Evolutionary conservation across 148 eudicot species (phyloP).

Genomic region (Camellia lanceoleosa): DNA sequence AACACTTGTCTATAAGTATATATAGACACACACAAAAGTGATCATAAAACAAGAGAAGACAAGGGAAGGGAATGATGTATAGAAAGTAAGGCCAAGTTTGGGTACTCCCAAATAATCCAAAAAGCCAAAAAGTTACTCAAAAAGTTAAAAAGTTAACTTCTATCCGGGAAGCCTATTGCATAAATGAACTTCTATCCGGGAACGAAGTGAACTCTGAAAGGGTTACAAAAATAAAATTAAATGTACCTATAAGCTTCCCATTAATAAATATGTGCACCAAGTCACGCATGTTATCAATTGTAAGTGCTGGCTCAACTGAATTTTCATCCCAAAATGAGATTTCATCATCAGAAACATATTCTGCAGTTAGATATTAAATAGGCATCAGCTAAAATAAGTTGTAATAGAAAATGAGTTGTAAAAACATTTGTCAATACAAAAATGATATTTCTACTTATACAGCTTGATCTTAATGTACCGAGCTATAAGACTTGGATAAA

Average conservation of each 20-base stretch:
- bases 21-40: background rate
- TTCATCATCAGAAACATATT: conserved; percentile 69
- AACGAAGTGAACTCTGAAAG: background rate
- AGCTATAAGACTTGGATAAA: background rate
- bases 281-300: conserved; percentile 93
- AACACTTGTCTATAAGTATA: background rate
- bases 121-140: too few relatives aligned
- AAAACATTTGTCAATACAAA: background rate
- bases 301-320: conserved; percentile 52
- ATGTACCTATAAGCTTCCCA: conserved; percentile 67
- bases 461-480: background rate
- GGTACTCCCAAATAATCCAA: too few relatives aligned
- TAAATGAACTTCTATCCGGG: background rate
- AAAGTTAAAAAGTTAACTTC: too few relatives aligned
- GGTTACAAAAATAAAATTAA: background rate
- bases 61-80: background rate
- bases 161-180: background rate
- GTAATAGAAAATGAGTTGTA: background rate
- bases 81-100: background rate
- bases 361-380: conserved; percentile 39
- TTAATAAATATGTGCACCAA: conserved; percentile 70
- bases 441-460: background rate
- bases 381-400: conserved; percentile 14
- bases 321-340: conserved; percentile 65
- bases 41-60: background rate